These are phyloP conservation scores for Serendipita vermifera DNA, from an alignment of 768 basidiomycete species.

Conservation along the genomic window DNA sequence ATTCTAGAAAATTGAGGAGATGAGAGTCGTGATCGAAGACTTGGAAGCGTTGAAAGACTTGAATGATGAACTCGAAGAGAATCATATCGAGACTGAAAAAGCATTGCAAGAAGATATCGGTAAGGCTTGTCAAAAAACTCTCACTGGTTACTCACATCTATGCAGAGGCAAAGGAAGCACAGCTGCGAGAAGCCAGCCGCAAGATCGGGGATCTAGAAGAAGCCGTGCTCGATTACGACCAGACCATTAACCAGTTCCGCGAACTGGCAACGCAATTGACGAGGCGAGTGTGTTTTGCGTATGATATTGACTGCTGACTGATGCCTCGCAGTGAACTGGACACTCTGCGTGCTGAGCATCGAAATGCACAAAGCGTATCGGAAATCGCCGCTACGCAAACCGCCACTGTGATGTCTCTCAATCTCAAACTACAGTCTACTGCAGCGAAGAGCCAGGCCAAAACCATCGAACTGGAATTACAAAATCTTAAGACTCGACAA, in stretches of 20 bases:
- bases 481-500: constrained; percentile 73
- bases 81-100: constrained; percentile 88
- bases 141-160: constrained; percentile 3
- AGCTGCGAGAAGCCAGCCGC: constrained; percentile 51
- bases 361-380: constrained; percentile 71
- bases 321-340: constrained; percentile 63
- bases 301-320: constrained; percentile 3
- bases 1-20: constrained; percentile 87
- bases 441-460: constrained; percentile 84
- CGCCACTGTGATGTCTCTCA: constrained; percentile 87
- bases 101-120: constrained; percentile 81
- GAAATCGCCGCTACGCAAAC: constrained; percentile 76
- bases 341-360: constrained; percentile 65
- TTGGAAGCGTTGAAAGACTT: constrained; percentile 92
- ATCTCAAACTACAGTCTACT: constrained; percentile 85
- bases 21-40: constrained; percentile 92
- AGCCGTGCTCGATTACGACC: constrained; percentile 69
- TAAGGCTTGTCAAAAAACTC: constrained; percentile 25
- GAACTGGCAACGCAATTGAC: constrained; percentile 81
- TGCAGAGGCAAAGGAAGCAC: constrained; percentile 54
- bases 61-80: constrained; percentile 94
- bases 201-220: constrained; percentile 65
- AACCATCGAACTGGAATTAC: constrained; percentile 79
- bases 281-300: constrained; percentile 33
- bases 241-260: constrained; percentile 82